Evolutionary conservation across 176 grass and related monocot species (phyloP).

Genomic region (Cenchrus americanus): DNA sequence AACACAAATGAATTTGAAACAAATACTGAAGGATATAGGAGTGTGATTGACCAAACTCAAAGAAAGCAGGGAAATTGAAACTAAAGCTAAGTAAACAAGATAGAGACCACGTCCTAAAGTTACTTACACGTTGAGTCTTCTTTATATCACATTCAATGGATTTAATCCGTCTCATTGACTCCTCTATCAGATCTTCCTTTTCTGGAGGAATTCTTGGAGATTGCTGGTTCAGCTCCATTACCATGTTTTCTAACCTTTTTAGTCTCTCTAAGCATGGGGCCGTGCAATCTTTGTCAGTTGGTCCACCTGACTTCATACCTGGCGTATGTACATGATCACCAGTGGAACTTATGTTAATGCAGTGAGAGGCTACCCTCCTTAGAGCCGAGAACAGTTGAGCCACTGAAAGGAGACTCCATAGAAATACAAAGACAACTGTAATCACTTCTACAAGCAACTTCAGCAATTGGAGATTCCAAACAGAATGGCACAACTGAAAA

Average conservation of each 20-base stretch:
- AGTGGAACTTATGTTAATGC: background rate
- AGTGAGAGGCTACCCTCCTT: constrained; percentile 1
- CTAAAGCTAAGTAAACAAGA: background rate
- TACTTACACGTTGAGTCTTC: background rate
- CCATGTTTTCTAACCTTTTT: background rate
- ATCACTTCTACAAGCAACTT: background rate
- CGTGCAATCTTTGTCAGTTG: background rate
- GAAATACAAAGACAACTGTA: background rate
- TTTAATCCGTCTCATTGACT: background rate
- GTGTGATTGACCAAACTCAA: background rate
- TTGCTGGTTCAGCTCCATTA: constrained; percentile 2
- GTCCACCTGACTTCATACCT: background rate
- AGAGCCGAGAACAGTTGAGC: background rate
- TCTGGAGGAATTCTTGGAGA: constrained; percentile 3
- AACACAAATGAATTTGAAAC: background rate
- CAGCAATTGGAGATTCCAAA: background rate
- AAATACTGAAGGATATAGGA: background rate
- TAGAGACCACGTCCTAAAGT: background rate
- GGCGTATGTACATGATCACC: background rate
- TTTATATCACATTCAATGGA: background rate
- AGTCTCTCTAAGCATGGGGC: background rate
- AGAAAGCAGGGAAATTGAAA: background rate
- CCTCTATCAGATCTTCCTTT: constrained; percentile 2
- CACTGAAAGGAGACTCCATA: background rate
- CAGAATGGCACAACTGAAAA: background rate